These are phyloP conservation scores for Meripilus lineatus DNA, from an alignment of 1,284 basidiomycete species.

Conservation along the genomic window DNA sequence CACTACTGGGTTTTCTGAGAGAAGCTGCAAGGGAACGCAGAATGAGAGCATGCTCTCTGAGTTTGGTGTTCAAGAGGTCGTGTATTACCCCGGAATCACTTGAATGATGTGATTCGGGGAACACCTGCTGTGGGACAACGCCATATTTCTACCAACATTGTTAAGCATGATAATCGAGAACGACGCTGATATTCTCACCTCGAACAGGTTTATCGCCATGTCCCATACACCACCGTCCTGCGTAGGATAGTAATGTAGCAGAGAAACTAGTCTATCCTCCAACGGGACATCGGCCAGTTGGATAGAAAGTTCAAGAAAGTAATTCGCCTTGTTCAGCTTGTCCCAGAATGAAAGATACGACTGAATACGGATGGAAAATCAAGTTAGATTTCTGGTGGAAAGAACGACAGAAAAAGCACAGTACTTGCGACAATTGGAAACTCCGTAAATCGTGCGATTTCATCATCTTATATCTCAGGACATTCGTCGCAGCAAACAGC, in stretches of 20 bases:
- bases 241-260: slow-evolving; percentile 75
- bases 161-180: not conserved
- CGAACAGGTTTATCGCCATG: slow-evolving; percentile 87
- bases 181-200: slow-evolving; percentile 32
- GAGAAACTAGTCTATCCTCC: slow-evolving; percentile 78
- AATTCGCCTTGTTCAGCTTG: slow-evolving; percentile 94
- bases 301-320: slow-evolving; percentile 87
- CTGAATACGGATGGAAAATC: slow-evolving; percentile 30
- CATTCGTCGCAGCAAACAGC: slow-evolving; percentile 90
- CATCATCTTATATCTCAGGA: slow-evolving; percentile 81
- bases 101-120: slow-evolving; percentile 86
- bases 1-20: slow-evolving; percentile 42
- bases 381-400: not conserved
- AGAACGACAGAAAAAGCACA: slow-evolving; percentile 13
- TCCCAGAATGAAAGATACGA: slow-evolving; percentile 93
- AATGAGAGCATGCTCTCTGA: slow-evolving; percentile 85
- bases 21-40: slow-evolving; percentile 63
- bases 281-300: slow-evolving; percentile 77
- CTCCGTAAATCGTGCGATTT: slow-evolving; percentile 82
- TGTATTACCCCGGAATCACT: slow-evolving; percentile 73
- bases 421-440: slow-evolving; percentile 87
- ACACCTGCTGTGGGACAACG: slow-evolving; percentile 75
- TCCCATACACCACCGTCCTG: slow-evolving; percentile 95
- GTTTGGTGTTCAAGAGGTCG: slow-evolving; percentile 79
- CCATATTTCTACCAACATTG: slow-evolving; percentile 59